Conservation (phyloP, 2,329 filamentous ascomycete genomes). For the Madurella mycetomatis region DNA sequence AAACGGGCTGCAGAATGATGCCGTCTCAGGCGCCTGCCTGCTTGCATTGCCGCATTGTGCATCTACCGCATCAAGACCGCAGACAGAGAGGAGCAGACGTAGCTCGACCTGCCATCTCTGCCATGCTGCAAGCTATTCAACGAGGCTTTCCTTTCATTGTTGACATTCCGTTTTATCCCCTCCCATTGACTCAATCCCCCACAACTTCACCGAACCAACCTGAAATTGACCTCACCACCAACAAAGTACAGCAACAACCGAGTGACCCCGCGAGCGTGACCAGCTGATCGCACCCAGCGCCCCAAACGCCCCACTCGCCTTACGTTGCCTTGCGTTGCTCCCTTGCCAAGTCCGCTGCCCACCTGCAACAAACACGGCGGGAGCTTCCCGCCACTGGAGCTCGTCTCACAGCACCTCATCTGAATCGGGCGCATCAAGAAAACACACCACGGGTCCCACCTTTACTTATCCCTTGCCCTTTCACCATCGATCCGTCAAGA, state of each 20-base stretch:
- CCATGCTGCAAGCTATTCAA: neutral
- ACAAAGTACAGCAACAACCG: neutral
- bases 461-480: neutral
- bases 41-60: neutral
- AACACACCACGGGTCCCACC: neutral
- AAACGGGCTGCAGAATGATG: neutral
- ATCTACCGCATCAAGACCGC: neutral
- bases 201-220: neutral
- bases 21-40: neutral
- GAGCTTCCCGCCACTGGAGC: neutral
- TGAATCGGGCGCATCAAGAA: neutral
- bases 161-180: neutral
- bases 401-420: neutral
- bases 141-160: neutral
- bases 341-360: constrained; percentile 9
- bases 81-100: neutral
- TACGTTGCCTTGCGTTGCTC: constrained; percentile 7
- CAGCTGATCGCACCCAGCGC: constrained; percentile 7
- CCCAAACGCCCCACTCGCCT: constrained; percentile 11
- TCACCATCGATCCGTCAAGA: neutral
- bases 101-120: neutral
- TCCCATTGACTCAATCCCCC: neutral
- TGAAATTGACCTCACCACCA: neutral
- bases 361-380: neutral
- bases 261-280: constrained; percentile 15